Percentiles rank a stretch among this genome's conserved stretches.
Conservation (phyloP, 176 grass and related monocot species). For the Aechmea fasciata region DNA sequence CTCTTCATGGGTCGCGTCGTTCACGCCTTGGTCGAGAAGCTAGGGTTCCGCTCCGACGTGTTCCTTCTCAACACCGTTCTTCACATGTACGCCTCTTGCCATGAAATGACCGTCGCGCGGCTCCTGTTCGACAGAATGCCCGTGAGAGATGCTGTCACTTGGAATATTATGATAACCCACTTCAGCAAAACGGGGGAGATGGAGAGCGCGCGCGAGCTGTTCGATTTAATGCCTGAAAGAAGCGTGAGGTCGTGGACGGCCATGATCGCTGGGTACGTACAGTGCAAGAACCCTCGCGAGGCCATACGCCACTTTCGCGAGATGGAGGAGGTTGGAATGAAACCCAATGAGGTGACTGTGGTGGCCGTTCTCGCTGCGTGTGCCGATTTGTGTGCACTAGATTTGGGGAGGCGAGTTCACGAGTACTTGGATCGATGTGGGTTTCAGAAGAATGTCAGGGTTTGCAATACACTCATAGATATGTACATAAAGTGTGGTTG, state of each 20-base stretch:
- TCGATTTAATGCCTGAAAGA: slow-evolving; percentile 27
- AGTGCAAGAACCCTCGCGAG: slow-evolving; percentile 19
- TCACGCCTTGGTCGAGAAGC: slow-evolving; percentile 21
- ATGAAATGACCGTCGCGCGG: slow-evolving; percentile 4
- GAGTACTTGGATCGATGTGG: not conserved
- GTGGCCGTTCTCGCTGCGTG: slow-evolving; percentile 27
- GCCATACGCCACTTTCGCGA: slow-evolving; percentile 20
- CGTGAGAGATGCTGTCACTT: slow-evolving; percentile 24
- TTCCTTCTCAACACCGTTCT: slow-evolving; percentile 30
- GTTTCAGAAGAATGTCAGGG: slow-evolving; percentile 18
- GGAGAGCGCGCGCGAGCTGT: slow-evolving; percentile 19
- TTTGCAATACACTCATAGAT: slow-evolving; percentile 38
- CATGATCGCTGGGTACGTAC: slow-evolving; percentile 26
- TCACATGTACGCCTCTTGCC: slow-evolving; percentile 25
- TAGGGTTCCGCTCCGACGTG: slow-evolving; percentile 7
- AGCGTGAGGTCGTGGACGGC: slow-evolving; percentile 28
- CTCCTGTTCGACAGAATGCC: slow-evolving; percentile 28
- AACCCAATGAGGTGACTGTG: slow-evolving; percentile 33
- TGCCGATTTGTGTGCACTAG: slow-evolving; percentile 20
- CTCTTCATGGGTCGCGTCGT: slow-evolving; percentile 9
- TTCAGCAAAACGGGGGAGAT: slow-evolving; percentile 17
- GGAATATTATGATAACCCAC: slow-evolving; percentile 31
- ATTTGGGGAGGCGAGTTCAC: slow-evolving; percentile 21
- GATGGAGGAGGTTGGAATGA: slow-evolving; percentile 13
- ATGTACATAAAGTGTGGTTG: slow-evolving; percentile 41